Evolutionary conservation across 768 basidiomycete species (phyloP).

Genomic region (Mycena chlorophos): DNA sequence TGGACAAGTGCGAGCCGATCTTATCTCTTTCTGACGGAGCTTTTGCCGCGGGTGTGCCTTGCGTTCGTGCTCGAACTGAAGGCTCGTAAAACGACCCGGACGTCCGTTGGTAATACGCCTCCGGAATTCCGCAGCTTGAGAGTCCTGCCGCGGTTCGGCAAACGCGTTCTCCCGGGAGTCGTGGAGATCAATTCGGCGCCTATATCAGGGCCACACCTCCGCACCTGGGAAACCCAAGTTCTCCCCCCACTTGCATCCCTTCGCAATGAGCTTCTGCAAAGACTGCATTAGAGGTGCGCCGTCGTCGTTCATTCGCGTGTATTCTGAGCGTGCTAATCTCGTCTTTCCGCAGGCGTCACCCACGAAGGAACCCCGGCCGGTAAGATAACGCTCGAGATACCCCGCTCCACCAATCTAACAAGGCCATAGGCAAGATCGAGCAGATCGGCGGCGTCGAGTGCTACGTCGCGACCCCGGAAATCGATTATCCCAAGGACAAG

Average conservation of each 20-base stretch:
- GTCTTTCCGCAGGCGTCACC: conserved; percentile 37
- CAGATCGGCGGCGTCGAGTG: conserved; percentile 37
- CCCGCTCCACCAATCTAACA: neutral
- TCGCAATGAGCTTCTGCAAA: conserved; percentile 52
- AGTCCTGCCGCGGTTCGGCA: no score
- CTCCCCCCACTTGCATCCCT: neutral
- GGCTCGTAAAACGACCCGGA: no score
- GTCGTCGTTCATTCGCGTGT: neutral
- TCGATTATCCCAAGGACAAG: conserved; percentile 44
- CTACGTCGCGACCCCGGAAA: conserved; percentile 45
- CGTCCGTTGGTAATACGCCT: no score
- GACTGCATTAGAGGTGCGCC: conserved; percentile 55
- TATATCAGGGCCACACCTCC: neutral
- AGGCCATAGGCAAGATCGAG: conserved; percentile 36
- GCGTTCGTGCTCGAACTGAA: no score
- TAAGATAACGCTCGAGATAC: conserved; percentile 16
- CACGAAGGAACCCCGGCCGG: conserved; percentile 52
- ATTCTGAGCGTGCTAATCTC: neutral
- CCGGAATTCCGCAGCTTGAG: no score
- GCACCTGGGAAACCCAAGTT: neutral
- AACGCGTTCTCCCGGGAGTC: no score
- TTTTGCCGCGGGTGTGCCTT: no score
- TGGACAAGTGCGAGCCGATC: no score
- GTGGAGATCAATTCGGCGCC: no score
- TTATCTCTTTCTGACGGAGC: no score